Evolutionary conservation across 176 grass and related monocot genomes (phyloP).

Genomic region (Avena eriantha): DNA sequence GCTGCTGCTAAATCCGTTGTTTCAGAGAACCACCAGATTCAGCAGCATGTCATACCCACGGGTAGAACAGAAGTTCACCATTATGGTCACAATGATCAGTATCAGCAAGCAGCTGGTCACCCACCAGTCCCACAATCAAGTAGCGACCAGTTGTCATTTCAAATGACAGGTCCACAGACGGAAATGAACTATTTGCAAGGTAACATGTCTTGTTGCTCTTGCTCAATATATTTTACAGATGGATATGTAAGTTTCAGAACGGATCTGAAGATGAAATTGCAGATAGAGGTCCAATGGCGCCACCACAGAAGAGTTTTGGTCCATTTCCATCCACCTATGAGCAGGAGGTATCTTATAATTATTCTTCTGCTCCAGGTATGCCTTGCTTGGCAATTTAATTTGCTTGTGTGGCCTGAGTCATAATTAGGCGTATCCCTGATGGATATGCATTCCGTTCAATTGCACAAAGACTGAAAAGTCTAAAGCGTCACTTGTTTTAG

Average conservation of each 20-base stretch:
- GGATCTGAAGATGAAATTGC: constrained; percentile 55
- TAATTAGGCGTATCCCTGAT: constrained; percentile 35
- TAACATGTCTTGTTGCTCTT: constrained; percentile 52
- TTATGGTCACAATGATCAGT: constrained; percentile 58
- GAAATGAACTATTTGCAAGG: constrained; percentile 63
- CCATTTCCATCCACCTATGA: constrained; percentile 69
- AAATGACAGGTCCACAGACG: constrained; percentile 65
- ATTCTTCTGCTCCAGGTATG: constrained; percentile 92
- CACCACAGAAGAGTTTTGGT: constrained; percentile 54
- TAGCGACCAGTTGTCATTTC: constrained; percentile 47
- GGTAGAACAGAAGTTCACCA: constrained; percentile 61
- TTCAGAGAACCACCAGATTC: constrained; percentile 56
- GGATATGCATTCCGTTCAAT: constrained; percentile 45
- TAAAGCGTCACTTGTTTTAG: constrained; percentile 27
- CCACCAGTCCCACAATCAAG: constrained; percentile 58
- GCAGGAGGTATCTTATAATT: constrained; percentile 94
- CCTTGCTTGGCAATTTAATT: constrained; percentile 58
- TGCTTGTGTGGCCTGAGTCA: constrained; percentile 41
- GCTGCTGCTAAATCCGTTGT: constrained; percentile 74
- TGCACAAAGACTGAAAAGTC: constrained; percentile 35
- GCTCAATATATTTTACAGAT: constrained; percentile 44
- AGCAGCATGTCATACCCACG: constrained; percentile 48
- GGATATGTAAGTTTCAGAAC: constrained; percentile 46
- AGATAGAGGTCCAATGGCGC: constrained; percentile 58
- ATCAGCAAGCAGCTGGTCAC: constrained; percentile 56